Evolutionary conservation across 2,329 filamentous ascomycete genomes (phyloP), one percentile per base, ranked within the genome.

Genomic region (Fusarium protoensiforme): DNA sequence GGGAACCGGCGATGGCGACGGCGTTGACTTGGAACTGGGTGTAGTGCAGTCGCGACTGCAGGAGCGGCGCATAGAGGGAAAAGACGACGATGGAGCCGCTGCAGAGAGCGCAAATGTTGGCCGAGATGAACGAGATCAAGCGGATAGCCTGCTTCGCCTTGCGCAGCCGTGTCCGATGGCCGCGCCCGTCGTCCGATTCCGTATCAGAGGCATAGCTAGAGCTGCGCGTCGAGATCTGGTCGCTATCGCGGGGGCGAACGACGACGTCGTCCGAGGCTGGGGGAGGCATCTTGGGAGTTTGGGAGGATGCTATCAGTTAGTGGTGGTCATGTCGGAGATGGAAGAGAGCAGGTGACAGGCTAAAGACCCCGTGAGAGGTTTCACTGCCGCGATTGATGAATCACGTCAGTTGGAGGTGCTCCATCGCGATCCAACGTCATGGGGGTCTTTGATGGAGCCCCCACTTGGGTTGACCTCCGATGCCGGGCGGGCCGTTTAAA

Each of bases 71-170:
- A 81, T 98, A 99, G 35, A 99, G 90, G 38, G 95, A 98, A 85
- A 96, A 99, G 57, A 95, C 93, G 58, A 94, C 95, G 78, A 98
- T 94, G 78, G 94, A 97, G 70, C 96, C 96, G 33, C 95, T 96
- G 81, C 94, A 96, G 35, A 98, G 88, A 16, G 89, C 86, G 18
- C 87, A 86, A 18, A 90, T 71, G 33, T 91, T 86, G 31, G 90
- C 87, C 24, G 85, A 84, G 31, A 86, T 72, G 77, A 91, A 90
- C 64, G 90, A 87, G 53, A 88, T 64, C 73, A 82, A 72, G 65
- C 86, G 86, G 33, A 83, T 71, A n/a, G 78, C 62, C 36, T 80
- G 77, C 63, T 81, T 83, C 59, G 73, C 76, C 46, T 75, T 77
- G 18, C 46, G 46, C 29, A 75, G 65, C 46, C 69, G 70, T 53